Percentiles rank a stretch among this genome's conserved stretches.
Evolutionary conservation across 805 yeast species (phyloP).

Genomic region (Candida jianshihensis): DNA sequence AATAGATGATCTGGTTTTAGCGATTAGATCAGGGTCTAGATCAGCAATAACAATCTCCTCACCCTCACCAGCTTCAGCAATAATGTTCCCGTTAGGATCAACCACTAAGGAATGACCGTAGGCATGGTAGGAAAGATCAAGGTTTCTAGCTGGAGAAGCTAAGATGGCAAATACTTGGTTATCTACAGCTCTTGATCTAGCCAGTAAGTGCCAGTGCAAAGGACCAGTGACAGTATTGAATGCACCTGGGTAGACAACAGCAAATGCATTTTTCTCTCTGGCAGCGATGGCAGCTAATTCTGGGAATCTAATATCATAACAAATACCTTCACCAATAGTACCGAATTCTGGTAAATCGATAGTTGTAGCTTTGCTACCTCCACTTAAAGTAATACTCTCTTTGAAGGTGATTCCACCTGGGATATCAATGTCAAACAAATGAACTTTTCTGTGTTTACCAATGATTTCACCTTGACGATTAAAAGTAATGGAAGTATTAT

Average conservation of each 20-base stretch:
- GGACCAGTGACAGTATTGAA: conserved; percentile 87
- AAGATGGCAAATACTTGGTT: conserved; percentile 67
- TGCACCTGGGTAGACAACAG: conserved; percentile 82
- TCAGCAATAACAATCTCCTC: conserved; percentile 74
- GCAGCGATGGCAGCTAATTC: conserved; percentile 72
- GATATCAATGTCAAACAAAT: conserved; percentile 86
- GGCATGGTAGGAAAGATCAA: conserved; percentile 48
- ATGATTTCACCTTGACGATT: conserved; percentile 70
- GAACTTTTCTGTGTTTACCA: conserved; percentile 87
- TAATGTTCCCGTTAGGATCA: conserved; percentile 54
- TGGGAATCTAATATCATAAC: conserved; percentile 80
- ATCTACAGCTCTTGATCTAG: conserved; percentile 69
- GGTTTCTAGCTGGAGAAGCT: conserved; percentile 87
- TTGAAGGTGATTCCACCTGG: conserved; percentile 89
- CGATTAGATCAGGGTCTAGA: conserved; percentile 54
- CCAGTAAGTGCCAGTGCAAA: conserved; percentile 74
- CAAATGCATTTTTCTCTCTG: conserved; percentile 56
- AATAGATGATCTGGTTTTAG: conserved; percentile 53
- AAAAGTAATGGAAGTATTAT: conserved; percentile 75
- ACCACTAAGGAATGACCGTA: conserved; percentile 65
- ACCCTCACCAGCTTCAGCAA: conserved; percentile 74
- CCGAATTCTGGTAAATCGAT: conserved; percentile 28
- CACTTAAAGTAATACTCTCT: conserved; percentile 71
- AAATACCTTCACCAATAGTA: conserved; percentile 77
- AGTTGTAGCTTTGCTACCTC: conserved; percentile 80